Evolutionary conservation across 1,284 basidiomycete genomes (phyloP), one percentile per base, ranked within the genome.

Genomic region (Golubevia sp.): DNA sequence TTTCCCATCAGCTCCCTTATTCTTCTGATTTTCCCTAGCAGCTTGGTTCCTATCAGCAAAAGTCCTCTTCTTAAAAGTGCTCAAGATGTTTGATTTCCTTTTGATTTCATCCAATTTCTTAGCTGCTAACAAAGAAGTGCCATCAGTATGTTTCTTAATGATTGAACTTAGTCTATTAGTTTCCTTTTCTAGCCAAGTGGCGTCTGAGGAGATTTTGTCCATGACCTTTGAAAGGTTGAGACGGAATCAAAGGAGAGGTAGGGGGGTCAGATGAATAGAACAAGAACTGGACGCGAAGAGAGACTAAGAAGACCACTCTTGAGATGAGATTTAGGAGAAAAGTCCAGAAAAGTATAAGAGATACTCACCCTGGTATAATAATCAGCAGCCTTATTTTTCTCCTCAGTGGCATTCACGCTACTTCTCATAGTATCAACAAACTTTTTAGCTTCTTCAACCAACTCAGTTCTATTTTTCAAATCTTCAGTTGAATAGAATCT

Each of bases 41-140:
- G 58, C 55, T 18, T 48, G 8, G 15, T 49, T 25, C 55, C 55
- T 51, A 7, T 66, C 62, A 44, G 30, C 59, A 50, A 56, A 18
- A 30, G 59, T 49, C 49, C 44, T 53, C 24, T 75, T 76, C 58
- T 66, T 64, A 52, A 82, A 78, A n/a, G 76, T 73, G 2, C 64
- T 25, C 49, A 82, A 61, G 8, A 82, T 72, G 55, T 82, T 82
- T 54, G 63, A 62, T 63, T 72, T 76, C 64, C 72, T 74, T 61
- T 75, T 70, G 6, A 82, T 55, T 61, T 78, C 74, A 62, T 82
- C 79, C 13, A 77, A 66, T 70, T 82, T 82, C 53, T 67, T 65
- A 20, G 57, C 62, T 1, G 76, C 66, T 3, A 82, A 63, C 59
- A 68, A 60, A 52, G 64, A 65, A 5, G 67, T 65, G 25, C 77